Evolutionary conservation across 2,329 filamentous ascomycete species (phyloP).

Genomic region (Colletotrichum sansevieriae): DNA sequence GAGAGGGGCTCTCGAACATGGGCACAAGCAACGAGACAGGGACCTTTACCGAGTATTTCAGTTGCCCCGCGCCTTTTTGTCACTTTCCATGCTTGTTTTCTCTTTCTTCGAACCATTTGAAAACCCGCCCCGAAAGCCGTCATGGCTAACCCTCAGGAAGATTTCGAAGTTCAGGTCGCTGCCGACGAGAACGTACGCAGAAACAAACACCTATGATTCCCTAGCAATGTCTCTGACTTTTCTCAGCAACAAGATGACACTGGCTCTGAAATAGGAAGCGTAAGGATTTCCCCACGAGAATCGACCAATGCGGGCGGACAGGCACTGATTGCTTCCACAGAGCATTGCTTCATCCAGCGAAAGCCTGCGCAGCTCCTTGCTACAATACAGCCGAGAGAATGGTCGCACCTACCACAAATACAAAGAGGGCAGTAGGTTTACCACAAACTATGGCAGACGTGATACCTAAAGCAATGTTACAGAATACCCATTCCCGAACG

Average conservation of each 20-base stretch:
- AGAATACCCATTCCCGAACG: slow-evolving; percentile 28
- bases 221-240: neutral
- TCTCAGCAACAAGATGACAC: neutral
- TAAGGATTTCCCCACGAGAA: neutral
- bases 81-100: too few species aligned
- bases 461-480: neutral
- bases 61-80: too few species aligned
- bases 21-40: too few species aligned
- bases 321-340: neutral
- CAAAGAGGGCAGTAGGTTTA: slow-evolving; percentile 45
- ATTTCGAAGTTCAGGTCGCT: neutral
- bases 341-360: slow-evolving; percentile 41
- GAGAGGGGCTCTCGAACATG: too few species aligned
- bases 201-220: neutral
- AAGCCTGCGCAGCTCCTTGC: slow-evolving; percentile 44
- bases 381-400: slow-evolving; percentile 47
- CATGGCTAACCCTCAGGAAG: neutral
- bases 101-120: too few species aligned
- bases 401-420: slow-evolving; percentile 48
- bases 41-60: too few species aligned
- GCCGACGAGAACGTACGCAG: neutral
- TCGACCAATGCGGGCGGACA: neutral
- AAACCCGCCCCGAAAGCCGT: too few species aligned
- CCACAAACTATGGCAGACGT: too few species aligned
- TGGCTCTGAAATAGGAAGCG: neutral